Base-by-base conservation (phyloP, 169 alveolate species). In the Condylostoma magnum region DNA sequence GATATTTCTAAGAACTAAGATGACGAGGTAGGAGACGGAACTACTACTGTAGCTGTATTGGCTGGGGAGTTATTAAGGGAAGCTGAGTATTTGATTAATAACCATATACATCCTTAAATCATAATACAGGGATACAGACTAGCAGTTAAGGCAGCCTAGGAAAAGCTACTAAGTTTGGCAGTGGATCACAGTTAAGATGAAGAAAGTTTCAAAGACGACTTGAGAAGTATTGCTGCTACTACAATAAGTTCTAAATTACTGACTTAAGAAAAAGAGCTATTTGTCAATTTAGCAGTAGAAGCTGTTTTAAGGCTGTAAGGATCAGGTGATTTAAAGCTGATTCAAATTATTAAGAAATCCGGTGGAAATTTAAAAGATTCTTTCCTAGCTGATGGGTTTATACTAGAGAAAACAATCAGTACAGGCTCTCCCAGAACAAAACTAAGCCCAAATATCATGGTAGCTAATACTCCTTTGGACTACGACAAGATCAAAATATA, bases 401-500 rank as follows among this genome's bases (percentile, higher is more conserved):
- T 98, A 48, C 87, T 98, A 28, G 99, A 98, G 84, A 98, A 98
- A 89, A 73, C 85, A 51, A 97, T 98, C 36, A 98, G 98, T 48
- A 95, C 94, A 0, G 99, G 98, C 43, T 97, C 97, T 78, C 98
- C 98, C 22, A 95, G 88, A 80, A 83, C 82, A 47, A 81, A 92
- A 83, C 93, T 85, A 34, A 90, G 95, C 75, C 93, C 95, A 34
- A 93, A 85, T 71, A 90, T 96, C 44, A 73, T 97, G 86, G 97
- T 98, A 63, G 99, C 99, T 2, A 97, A 98, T 86, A 97, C 99
- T 41, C 99, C 99, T 10, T 97, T 98, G 99, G 99, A 98, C 91
- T 96, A 99, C 46, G 99, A 98, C 85, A 98, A 98, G 87, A 95
- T 98, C 70, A 97, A 98, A 93, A 98, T 98, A 34, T 97, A 96